Evolutionary conservation across 164 flowering plant genomes (phyloP).

Genomic region (Nymphaea colorata): DNA sequence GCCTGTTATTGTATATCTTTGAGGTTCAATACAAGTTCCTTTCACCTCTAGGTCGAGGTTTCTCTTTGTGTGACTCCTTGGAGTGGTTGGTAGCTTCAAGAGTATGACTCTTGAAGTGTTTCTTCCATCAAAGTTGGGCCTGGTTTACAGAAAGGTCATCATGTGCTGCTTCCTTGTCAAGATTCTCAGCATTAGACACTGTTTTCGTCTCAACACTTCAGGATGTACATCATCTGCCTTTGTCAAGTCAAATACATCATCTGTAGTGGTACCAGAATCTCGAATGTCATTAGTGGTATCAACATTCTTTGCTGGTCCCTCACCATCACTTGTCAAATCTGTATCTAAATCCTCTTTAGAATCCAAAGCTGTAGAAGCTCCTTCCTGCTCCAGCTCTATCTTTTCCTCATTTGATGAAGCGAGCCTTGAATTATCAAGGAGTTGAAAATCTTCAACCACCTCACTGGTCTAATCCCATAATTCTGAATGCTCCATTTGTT

Average conservation of each 20-base stretch:
- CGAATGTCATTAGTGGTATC: not conserved
- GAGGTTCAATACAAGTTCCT: too few relatives aligned
- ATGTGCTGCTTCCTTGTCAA: not conserved
- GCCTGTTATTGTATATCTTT: too few relatives aligned
- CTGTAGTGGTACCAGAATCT: not conserved
- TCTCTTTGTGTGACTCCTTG: too few relatives aligned
- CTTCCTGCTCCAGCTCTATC: not conserved
- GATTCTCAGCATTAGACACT: not conserved
- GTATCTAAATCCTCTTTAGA: not conserved
- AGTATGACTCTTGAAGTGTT: too few relatives aligned
- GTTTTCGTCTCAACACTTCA: not conserved
- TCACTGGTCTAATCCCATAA: conserved; percentile 16
- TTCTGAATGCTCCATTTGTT: not conserved
- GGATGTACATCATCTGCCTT: not conserved
- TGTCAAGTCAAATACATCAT: not conserved
- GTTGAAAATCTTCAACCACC: not conserved
- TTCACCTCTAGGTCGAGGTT: too few relatives aligned
- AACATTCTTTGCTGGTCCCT: not conserved
- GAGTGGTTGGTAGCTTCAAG: too few relatives aligned
- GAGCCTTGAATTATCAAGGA: not conserved
- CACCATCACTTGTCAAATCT: not conserved
- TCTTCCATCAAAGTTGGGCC: too few relatives aligned
- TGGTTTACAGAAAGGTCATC: not conserved
- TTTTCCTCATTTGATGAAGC: not conserved
- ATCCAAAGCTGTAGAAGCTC: not conserved